phyloP scores from a whole-genome alignment of 768 basidiomycete genomes.

The Lactarius sanguifluus region DNA sequence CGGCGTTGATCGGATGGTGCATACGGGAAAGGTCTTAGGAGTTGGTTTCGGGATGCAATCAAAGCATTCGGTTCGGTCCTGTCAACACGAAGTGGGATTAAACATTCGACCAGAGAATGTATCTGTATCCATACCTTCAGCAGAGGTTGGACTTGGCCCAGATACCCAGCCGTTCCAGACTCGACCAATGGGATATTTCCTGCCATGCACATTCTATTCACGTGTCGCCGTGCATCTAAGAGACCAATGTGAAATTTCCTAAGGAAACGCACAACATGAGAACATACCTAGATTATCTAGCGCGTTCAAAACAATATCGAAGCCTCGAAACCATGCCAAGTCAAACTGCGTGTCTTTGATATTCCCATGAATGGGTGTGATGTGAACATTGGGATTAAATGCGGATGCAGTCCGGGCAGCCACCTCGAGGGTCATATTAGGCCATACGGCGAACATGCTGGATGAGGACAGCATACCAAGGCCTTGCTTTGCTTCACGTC shows the following conservation, averaged over 20 bases:
- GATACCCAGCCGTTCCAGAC: constrained; percentile 94
- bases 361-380: constrained; percentile 89
- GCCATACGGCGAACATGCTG: constrained; percentile 8
- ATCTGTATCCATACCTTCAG: constrained; percentile 57
- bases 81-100: constrained; percentile 3
- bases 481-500: constrained; percentile 98
- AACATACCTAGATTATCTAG: constrained; percentile 88
- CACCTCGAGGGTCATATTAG: constrained; percentile 45
- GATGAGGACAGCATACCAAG: constrained; percentile 50
- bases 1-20: constrained; percentile 96
- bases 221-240: constrained; percentile 90
- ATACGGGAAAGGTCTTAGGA: constrained; percentile 94
- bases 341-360: constrained; percentile 93
- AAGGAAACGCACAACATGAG: neutral
- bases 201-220: constrained; percentile 98
- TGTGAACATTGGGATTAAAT: constrained; percentile 86
- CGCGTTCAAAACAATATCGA: constrained; percentile 93
- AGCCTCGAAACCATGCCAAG: constrained; percentile 84
- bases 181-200: constrained; percentile 89
- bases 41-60: constrained; percentile 93
- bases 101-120: neutral
- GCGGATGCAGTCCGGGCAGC: constrained; percentile 78
- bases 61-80: constrained; percentile 93
- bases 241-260: neutral
- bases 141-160: constrained; percentile 95